Base-by-base conservation (phyloP, 1,139 yeast genomes). In the Kodamaea arcana region DNA sequence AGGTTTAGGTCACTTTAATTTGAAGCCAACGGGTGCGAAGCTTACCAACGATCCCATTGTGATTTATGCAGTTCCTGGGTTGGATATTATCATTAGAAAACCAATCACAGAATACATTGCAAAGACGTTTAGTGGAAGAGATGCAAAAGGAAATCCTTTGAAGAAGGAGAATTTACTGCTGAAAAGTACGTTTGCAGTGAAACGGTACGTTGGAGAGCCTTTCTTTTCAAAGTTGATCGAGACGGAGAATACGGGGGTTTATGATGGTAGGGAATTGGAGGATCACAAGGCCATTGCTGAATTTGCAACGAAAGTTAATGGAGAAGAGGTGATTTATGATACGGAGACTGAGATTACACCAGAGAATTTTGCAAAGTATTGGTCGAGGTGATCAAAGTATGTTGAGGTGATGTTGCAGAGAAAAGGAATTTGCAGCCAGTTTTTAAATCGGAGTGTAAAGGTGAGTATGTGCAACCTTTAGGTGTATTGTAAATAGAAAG, bases 1-100 rank as follows among this genome's bases (percentile, higher is more conserved):
- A 32, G 83, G 83, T 35, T 52, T 83, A 12, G 95, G 95, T 0
- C 78, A 74, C 43, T 46, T 86, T 2, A 78, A 80, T 35, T 53
- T 86, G 24, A 72, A 72, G 16, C 80, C 87, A 1, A 78, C 83
- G 0, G 92, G 94, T 2, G 42, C 53, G 2, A 62, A 60, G 36
- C 22, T 23, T 1, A 46, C 48, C 12, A 58, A 61, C 30, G 54
- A 55, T 7, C 59, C 68, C 1, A 40, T 67, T 23, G 56, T 55
- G 24, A 48, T 69, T 9, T 62, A 58, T 36, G 43, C 68, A 11
- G 68, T 70, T 2, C 46, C 50, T 11, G 58, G 62, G 2, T 34
- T 65, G 3, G 57, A 56, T 8, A 56, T 60, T 1, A 43, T 60
- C 11, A 47, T 66, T 3, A 45, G 76, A 13, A 62, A 60, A 35